phyloP scores from a whole-genome alignment of 2,329 filamentous ascomycete species.

The Colletotrichum liriopes region DNA sequence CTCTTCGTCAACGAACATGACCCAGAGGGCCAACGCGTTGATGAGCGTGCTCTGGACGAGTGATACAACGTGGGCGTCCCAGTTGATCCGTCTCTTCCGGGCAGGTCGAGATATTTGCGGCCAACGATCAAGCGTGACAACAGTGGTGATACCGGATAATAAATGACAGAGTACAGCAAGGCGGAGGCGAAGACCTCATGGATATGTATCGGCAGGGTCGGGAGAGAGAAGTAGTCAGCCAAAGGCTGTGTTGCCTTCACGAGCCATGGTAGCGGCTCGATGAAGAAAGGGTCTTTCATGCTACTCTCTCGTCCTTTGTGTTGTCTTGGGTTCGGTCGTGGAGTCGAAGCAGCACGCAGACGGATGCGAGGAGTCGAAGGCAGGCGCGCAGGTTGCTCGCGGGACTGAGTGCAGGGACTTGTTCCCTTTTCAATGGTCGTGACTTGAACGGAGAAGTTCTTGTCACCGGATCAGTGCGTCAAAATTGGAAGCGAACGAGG shows the following conservation, averaged over 20 bases:
- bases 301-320: slow-evolving; percentile 43
- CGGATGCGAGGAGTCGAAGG: not conserved
- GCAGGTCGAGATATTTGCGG: slow-evolving; percentile 74
- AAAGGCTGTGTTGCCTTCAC: slow-evolving; percentile 73
- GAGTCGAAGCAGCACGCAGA: not conserved
- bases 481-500: not conserved
- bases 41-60: slow-evolving; percentile 83
- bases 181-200: slow-evolving; percentile 82
- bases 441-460: not conserved
- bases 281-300: slow-evolving; percentile 83
- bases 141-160: slow-evolving; percentile 76
- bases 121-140: slow-evolving; percentile 76
- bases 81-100: slow-evolving; percentile 79
- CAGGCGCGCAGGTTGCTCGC: not conserved
- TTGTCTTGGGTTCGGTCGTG: not conserved
- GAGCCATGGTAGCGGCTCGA: slow-evolving; percentile 73
- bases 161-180: slow-evolving; percentile 78
- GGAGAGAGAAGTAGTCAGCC: slow-evolving; percentile 73
- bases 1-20: slow-evolving; percentile 79
- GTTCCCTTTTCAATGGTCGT: not conserved
- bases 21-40: slow-evolving; percentile 80
- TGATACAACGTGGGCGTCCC: slow-evolving; percentile 91
- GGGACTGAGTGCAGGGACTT: not conserved
- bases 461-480: slow-evolving; percentile 6
- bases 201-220: slow-evolving; percentile 81